Conservation (phyloP, 306 rosid genomes). For the Ochetophila trinervis region DNA sequence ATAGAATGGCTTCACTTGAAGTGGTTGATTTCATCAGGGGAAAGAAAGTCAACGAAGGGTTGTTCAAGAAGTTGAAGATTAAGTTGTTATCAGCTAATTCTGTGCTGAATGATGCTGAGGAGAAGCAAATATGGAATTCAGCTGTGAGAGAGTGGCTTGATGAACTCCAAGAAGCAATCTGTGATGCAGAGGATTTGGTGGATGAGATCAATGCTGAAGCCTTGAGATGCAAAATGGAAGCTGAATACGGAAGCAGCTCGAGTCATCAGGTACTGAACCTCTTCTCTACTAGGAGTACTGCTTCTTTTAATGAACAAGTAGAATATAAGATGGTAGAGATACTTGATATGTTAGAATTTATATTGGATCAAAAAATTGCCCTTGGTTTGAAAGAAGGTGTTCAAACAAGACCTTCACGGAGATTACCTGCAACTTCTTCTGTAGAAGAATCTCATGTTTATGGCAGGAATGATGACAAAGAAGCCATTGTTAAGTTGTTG, state of each 20-base stretch:
- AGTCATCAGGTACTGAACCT: not conserved
- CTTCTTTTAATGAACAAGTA: not conserved
- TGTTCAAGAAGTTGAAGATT: conserved; percentile 1
- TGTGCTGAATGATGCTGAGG: conserved; percentile 19
- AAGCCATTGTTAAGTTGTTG: not conserved
- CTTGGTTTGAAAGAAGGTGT: not conserved
- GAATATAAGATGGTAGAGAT: not conserved
- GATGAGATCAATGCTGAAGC: conserved; percentile 6
- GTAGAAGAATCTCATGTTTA: not conserved
- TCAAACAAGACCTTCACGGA: not conserved
- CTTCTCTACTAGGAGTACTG: too few species aligned
- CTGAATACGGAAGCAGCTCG: not conserved
- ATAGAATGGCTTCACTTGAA: conserved; percentile 3
- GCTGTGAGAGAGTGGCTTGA: conserved; percentile 10
- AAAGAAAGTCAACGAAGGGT: not conserved
- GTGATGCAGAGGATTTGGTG: conserved; percentile 12
- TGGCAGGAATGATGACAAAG: conserved; percentile 10
- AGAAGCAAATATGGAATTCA: conserved; percentile 9
- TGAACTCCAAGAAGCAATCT: conserved; percentile 15
- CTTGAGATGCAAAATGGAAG: not conserved
- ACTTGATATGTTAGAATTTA: not conserved
- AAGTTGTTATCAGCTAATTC: not conserved
- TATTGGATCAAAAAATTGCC: not conserved
- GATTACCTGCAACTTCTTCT: not conserved
- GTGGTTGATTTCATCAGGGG: conserved; percentile 9